Conservation (phyloP, 306 rosid species). For the Oxytropis ochrocephala region DNA sequence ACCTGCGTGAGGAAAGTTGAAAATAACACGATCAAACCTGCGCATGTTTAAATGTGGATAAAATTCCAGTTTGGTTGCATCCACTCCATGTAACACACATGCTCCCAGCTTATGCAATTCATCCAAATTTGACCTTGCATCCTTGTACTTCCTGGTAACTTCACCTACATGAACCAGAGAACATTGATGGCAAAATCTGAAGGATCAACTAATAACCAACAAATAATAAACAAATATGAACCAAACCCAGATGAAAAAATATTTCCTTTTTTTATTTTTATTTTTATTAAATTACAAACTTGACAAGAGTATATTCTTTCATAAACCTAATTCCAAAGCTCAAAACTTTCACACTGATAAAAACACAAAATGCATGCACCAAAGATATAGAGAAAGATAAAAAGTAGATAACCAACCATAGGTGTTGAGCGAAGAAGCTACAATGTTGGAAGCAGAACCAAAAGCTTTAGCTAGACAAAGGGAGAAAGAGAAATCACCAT, state of each 20-base stretch:
- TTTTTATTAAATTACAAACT: too few relatives aligned
- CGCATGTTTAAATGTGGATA: slow-evolving; percentile 24
- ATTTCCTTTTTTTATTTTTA: too few relatives aligned
- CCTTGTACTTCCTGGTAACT: slow-evolving; percentile 41
- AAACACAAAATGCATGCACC: too few relatives aligned
- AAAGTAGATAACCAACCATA: slow-evolving; percentile 11
- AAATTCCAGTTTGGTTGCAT: slow-evolving; percentile 47
- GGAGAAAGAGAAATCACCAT: slow-evolving; percentile 63
- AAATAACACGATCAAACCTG: slow-evolving; percentile 45
- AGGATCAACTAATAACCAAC: background rate
- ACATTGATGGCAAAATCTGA: background rate
- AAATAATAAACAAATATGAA: too few relatives aligned
- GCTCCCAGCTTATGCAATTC: slow-evolving; percentile 40
- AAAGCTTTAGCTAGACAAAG: slow-evolving; percentile 33
- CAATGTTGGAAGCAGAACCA: slow-evolving; percentile 38
- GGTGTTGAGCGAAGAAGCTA: slow-evolving; percentile 40
- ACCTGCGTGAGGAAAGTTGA: slow-evolving; percentile 65
- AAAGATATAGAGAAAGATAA: background rate
- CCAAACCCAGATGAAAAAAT: too few relatives aligned
- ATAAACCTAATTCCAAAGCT: background rate
- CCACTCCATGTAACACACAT: slow-evolving; percentile 34
- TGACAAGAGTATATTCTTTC: too few relatives aligned
- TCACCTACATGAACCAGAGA: slow-evolving; percentile 25
- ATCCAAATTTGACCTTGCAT: slow-evolving; percentile 39
- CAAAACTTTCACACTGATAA: background rate